These are phyloP conservation scores for Kingdonia uniflora DNA, from an alignment of 164 flowering plant species.

Conservation along the genomic window DNA sequence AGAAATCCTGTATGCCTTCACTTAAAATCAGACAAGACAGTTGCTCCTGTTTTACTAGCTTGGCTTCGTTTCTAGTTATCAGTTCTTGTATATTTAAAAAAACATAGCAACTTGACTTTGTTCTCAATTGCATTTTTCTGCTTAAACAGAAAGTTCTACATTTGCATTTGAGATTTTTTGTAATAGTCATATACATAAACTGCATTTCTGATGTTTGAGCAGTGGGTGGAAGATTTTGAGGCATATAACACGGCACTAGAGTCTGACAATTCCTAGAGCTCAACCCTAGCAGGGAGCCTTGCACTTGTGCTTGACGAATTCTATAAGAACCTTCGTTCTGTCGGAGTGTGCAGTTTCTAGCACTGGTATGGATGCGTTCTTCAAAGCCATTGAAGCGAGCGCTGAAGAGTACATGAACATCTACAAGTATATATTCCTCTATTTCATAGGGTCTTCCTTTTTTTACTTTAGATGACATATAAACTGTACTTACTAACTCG, in stretches of 20 bases:
- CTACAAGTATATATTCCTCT: slow-evolving; percentile 44
- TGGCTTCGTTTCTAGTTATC: no score
- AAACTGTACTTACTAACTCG: background rate
- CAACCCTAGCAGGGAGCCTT: slow-evolving; percentile 71
- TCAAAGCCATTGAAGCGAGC: slow-evolving; percentile 74
- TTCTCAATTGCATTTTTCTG: no score
- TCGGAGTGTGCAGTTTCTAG: slow-evolving; percentile 90
- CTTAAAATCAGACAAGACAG: no score
- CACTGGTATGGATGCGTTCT: slow-evolving; percentile 79
- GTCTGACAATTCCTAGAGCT: slow-evolving; percentile 57
- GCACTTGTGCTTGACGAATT: slow-evolving; percentile 83
- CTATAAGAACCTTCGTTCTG: slow-evolving; percentile 69
- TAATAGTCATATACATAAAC: no score
- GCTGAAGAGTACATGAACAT: slow-evolving; percentile 87
- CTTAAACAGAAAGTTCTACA: no score
- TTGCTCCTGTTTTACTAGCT: no score
- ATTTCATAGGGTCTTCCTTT: background rate
- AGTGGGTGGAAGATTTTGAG: slow-evolving; percentile 99
- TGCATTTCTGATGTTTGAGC: slow-evolving; percentile 10
- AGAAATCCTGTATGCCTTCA: no score
- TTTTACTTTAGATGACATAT: background rate
- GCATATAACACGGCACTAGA: slow-evolving; percentile 73
- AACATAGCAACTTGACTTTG: no score
- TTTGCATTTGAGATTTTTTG: no score
- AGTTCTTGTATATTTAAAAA: no score